Evolutionary conservation across 768 basidiomycete species (phyloP).

Genomic region (Mycena pura): DNA sequence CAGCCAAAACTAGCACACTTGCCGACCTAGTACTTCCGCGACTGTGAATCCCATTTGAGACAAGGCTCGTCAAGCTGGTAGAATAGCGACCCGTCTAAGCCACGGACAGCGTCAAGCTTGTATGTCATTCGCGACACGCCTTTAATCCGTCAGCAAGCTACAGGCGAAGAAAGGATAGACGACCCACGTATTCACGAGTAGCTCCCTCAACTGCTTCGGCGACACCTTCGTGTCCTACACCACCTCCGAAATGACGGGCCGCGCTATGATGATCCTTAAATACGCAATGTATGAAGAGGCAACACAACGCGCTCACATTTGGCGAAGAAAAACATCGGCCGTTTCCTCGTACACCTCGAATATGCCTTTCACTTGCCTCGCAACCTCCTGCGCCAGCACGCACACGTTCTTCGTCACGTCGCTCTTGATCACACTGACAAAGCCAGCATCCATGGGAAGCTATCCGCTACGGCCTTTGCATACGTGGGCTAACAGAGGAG

Average conservation of each 20-base stretch:
- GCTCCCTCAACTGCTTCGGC: conserved; percentile 88
- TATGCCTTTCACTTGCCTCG: conserved; percentile 90
- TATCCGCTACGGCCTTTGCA: conserved; percentile 95
- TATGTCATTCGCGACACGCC: conserved; percentile 87
- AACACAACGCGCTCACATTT: conserved; percentile 65
- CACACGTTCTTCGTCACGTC: conserved; percentile 86
- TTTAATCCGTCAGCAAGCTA: conserved; percentile 39
- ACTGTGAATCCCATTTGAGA: conserved; percentile 91
- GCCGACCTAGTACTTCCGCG: conserved; percentile 95
- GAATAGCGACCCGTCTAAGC: conserved; percentile 54
- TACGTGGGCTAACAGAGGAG: conserved; percentile 81
- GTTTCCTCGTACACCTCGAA: conserved; percentile 97
- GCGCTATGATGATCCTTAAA: conserved; percentile 55
- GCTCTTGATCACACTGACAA: conserved; percentile 97
- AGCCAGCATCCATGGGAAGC: conserved; percentile 93
- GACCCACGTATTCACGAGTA: conserved; percentile 88
- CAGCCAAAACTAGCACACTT: too few species aligned
- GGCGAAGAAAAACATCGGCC: conserved; percentile 85
- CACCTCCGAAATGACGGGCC: conserved; percentile 86
- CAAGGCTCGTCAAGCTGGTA: conserved; percentile 91
- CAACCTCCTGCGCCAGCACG: conserved; percentile 56
- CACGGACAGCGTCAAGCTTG: conserved; percentile 64
- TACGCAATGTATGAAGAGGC: neutral
- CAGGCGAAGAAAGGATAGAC: neutral
- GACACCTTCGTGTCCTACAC: conserved; percentile 93